A percentile compares a stretch with the other conserved stretches of the same genome.
Conservation (phyloP, 2,329 filamentous ascomycete species). For the Corynespora cassiicola region DNA sequence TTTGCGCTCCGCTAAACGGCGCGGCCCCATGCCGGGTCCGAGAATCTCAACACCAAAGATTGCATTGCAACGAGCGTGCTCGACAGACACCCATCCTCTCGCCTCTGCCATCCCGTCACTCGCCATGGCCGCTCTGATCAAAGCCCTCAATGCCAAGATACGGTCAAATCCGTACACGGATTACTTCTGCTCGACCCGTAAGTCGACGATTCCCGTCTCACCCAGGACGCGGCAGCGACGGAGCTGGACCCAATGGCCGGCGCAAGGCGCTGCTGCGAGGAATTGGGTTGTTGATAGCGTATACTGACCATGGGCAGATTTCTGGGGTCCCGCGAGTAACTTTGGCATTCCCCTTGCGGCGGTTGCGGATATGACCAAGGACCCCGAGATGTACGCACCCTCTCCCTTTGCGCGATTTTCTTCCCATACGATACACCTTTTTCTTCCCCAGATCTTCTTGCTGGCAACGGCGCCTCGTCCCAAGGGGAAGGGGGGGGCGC, state of each 20-base stretch:
- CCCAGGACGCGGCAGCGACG: no score
- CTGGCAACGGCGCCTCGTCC: no score
- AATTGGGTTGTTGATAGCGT: not conserved
- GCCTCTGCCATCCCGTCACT: conserved; percentile 11
- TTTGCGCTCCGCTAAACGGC: not conserved
- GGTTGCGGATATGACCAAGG: conserved; percentile 61
- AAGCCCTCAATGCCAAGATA: conserved; percentile 61
- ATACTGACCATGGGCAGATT: conserved; percentile 46
- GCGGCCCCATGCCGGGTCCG: conserved; percentile 1
- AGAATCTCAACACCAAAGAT: conserved; percentile 6
- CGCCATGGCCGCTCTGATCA: conserved; percentile 60
- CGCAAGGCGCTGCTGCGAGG: conserved; percentile 9
- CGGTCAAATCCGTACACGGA: conserved; percentile 57
- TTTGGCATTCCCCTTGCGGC: conserved; percentile 62
- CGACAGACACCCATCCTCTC: conserved; percentile 12
- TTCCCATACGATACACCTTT: no score
- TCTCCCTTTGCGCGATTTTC: no score
- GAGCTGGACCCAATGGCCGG: no score
- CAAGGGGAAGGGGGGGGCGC: no score
- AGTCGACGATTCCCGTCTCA: conserved; percentile 41
- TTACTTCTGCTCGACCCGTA: conserved; percentile 62
- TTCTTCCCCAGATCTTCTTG: not conserved
- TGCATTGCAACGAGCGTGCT: no score
- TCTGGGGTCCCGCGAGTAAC: conserved; percentile 60
- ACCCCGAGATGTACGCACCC: conserved; percentile 56